Evolutionary conservation across 176 grass and related monocot species (phyloP).

Genomic region (Alopecurus myosuroides): DNA sequence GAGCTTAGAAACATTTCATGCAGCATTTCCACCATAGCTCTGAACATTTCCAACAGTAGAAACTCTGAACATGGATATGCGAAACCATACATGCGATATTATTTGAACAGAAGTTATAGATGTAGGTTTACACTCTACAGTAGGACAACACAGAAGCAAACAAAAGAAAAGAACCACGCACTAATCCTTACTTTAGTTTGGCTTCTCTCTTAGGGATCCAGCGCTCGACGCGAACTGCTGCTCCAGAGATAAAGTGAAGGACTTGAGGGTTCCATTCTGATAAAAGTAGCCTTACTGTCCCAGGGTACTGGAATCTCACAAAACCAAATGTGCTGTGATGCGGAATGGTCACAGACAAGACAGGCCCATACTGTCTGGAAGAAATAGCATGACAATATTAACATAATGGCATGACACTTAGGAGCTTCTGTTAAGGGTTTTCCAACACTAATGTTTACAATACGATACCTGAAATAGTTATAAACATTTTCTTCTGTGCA

Average conservation of each 20-base stretch:
- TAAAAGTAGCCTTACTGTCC: slow-evolving; percentile 41
- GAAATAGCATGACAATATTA: slow-evolving; percentile 9
- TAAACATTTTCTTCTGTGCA: slow-evolving; percentile 16
- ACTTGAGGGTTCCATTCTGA: slow-evolving; percentile 36
- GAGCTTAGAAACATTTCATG: not conserved
- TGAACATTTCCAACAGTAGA: too few relatives aligned
- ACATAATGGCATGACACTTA: not conserved
- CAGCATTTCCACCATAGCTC: not conserved
- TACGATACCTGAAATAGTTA: slow-evolving; percentile 46
- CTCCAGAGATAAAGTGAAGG: slow-evolving; percentile 50
- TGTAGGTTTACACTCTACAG: not conserved
- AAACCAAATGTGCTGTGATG: slow-evolving; percentile 40
- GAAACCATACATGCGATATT: not conserved
- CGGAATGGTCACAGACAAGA: slow-evolving; percentile 44
- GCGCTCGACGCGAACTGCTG: slow-evolving; percentile 24
- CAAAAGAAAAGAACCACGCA: not conserved
- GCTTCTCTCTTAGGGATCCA: slow-evolving; percentile 29
- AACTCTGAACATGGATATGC: not conserved
- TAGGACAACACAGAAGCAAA: not conserved
- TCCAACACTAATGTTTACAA: not conserved
- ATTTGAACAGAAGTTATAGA: not conserved
- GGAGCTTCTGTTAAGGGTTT: not conserved
- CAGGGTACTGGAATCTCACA: slow-evolving; percentile 51
- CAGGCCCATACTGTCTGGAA: slow-evolving; percentile 52
- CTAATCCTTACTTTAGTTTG: slow-evolving; percentile 10